Base-by-base conservation (phyloP, 352 stramenopile genomes). In the Thraustochytrium striatum region DNA sequence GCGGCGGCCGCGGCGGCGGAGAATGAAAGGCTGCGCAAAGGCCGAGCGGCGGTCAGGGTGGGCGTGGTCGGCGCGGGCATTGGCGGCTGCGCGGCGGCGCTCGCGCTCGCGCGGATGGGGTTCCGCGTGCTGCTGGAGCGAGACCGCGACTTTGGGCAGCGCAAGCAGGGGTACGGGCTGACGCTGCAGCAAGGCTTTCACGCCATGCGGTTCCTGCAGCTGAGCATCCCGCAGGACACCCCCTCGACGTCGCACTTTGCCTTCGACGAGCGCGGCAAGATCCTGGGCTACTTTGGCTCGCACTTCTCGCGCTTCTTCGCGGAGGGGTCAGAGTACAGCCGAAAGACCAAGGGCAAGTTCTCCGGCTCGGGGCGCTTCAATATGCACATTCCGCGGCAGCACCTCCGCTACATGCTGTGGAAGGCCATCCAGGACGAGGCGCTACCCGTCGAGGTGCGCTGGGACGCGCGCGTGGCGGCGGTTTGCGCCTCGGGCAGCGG, bases 121-220 rank as follows among this genome's bases (percentile, higher is more conserved):
- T 87, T 92, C 53, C 57, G 73, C 7, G 88, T 81, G 69, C 73
- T 93, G 2, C 89, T 86, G 79, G 89, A 93, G 73, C 75, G 84
- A 30, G 89, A 93, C 82, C 61, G 47, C 33, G 81, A 80, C 36
- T 90, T 91, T 72, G 68, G 78, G 43, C 72, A 87, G 72, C 84
- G 89, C 38, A 79, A 65, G 7, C 86, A 91, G 79, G 89, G 86
- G 19, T 93, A 93, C 70, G 89, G 88, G 35, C 81, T 93, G 3
- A 93, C 89, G 0, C 85, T 93, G 69, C 89, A 93, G 80, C 89
- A 93, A 81, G 89, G 85, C 39, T 83, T 72, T n/a, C 82, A 84
- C 36, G 87, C 87, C 33, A 61, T 93, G n/a, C 72, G 72, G 47
- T 72, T 69, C 11, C 61, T 87, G 16, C 83, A 81, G 11, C 32